Base-by-base conservation (phyloP, 2,329 filamentous ascomycete genomes). In the Colletotrichum zoysiae region DNA sequence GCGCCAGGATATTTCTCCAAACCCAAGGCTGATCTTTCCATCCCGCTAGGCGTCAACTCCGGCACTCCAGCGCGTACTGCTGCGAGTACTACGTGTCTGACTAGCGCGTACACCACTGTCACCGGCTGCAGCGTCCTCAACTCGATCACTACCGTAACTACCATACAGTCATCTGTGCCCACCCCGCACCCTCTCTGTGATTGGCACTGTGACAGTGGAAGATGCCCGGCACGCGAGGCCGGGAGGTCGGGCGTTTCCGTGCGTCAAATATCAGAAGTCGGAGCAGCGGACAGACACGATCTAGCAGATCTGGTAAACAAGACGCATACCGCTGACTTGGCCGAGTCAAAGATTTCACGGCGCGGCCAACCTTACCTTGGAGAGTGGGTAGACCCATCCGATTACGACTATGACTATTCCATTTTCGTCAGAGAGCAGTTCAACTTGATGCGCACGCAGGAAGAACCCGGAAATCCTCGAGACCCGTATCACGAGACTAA, bases 111-210 rank as follows among this genome's bases (percentile, higher is more conserved):
- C 66, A 72, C 59, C 18, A 65, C 65, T 11, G 40, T 72, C 53
- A 70, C 65, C 11, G 65, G 57, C 46, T 72, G 70, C 8, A 67
- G 59, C 38, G 65, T 72, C 20, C 40, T 51, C 16, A 65, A 69
- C 48, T 65, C 70, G 2, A 55, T 58, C 8, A 38, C 57, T 11
- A 67, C 65, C 0, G 48, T 46, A 6, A 56, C 65, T 16, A 62
- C 57, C 8, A 67, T 38, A 8, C 35, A 20, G 16, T 33, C 57
- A 9, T 60, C 23, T 46, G 16, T n/a, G n/a, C 40, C 26, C 40
- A 46, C 16, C 18, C 57, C 40, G 14, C 1, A n/a, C 30, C 57
- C 55, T 14, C 12, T 57, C 16, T 57, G 55, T 8, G 55, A 12
- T 5, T n/a, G 20, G 12, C 33, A 23, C 2, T 57, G 55, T 5